Base-by-base conservation (phyloP, 1,284 basidiomycete genomes). In the Apiotrichum montevideense region DNA sequence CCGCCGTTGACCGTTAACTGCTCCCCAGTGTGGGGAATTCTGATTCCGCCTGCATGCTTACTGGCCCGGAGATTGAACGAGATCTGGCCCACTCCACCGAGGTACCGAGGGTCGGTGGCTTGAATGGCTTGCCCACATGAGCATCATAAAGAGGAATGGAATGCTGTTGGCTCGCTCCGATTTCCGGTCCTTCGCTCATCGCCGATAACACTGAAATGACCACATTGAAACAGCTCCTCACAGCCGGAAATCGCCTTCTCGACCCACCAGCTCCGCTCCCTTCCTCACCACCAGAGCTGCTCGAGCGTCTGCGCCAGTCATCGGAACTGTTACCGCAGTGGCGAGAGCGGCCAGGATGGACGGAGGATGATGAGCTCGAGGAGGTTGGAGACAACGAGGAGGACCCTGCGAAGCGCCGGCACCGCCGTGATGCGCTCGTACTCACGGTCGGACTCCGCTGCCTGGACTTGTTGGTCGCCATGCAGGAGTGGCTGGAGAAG, bases 181-280 rank as follows among this genome's bases (percentile, higher is more conserved):
- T n/a, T 2, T 47, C 34, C 10, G 9, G 10, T 15, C 33, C 6
- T 15, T 47, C 46, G 46, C 46, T 37, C 45, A 46, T 46, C 45
- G 45, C 45, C 45, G 45, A 47, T n/a, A 47, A 34, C 10, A 9
- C 29, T 11, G 1, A 13, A 6, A 49, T 21, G 35, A 9, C 35
- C 11, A 21, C 35, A 3, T 37, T 49, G 13, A 49, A 49, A 32
- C 35, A 39, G 21, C 47, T 49, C 14, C 35, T 49, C 35, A 21
- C 35, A 21, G 35, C 64, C 1, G 63, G 61, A 10, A 61, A 64
- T 32, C 51, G 56, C 7, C 59, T 72, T n/a, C 62, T 72, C 11
- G 61, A 64, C 44, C 70, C 70, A 9, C 67, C 70, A 11, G 54
- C 54, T 6, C 65, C 67, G 6, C 57, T 72, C n/a, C 68, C 70